These are phyloP conservation scores for Schizosaccharomyces pombe DNA, from an alignment of 805 yeast species.

Conservation along the genomic window DNA sequence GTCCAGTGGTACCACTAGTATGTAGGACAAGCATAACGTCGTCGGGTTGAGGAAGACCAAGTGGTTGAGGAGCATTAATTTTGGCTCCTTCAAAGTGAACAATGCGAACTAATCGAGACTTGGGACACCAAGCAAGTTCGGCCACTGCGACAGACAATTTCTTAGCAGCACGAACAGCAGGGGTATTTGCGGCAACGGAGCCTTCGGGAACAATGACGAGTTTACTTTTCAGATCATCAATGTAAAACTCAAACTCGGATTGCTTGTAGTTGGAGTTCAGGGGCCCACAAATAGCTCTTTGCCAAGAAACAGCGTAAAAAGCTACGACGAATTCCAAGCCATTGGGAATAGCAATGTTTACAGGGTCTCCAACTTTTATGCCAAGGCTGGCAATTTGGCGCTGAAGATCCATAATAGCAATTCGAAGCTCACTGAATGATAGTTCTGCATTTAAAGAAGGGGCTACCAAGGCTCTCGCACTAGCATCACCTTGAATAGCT, in stretches of 20 bases:
- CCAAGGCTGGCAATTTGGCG: background rate
- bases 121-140: slow-evolving; percentile 26
- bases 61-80: slow-evolving; percentile 13
- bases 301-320: slow-evolving; percentile 33
- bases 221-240: slow-evolving; percentile 34
- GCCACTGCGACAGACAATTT: slow-evolving; percentile 26
- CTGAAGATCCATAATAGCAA: slow-evolving; percentile 2
- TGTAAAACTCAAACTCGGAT: slow-evolving; percentile 38
- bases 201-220: slow-evolving; percentile 38
- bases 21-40: slow-evolving; percentile 45
- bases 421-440: background rate
- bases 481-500: background rate
- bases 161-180: slow-evolving; percentile 29
- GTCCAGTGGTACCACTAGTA: slow-evolving; percentile 56
- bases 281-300: slow-evolving; percentile 42
- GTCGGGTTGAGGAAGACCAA: slow-evolving; percentile 17
- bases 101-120: slow-evolving; percentile 20
- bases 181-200: slow-evolving; percentile 18
- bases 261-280: slow-evolving; percentile 39
- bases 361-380: background rate
- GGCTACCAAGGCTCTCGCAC: background rate
- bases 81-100: slow-evolving; percentile 12
- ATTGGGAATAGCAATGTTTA: slow-evolving; percentile 35
- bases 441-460: background rate
- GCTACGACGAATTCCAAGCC: slow-evolving; percentile 32